phyloP scores from a whole-genome alignment of 192 early-diverging fungal genomes.

The Geranomyces variabilis region DNA sequence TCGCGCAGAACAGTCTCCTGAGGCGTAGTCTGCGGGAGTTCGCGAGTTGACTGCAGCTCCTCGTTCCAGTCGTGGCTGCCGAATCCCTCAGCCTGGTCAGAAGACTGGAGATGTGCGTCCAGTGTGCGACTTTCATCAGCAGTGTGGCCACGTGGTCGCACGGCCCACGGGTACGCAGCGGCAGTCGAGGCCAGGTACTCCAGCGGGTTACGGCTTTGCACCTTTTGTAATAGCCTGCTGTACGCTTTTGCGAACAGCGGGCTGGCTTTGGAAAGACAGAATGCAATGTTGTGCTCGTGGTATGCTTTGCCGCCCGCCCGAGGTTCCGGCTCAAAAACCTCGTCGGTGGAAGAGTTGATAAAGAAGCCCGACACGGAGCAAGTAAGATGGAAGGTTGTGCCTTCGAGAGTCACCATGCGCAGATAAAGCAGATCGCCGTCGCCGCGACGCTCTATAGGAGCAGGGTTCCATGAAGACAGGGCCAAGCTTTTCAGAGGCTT shows the following conservation, averaged over 20 bases:
- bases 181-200: constrained; percentile 72
- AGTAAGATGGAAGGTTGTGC: constrained; percentile 83
- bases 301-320: constrained; percentile 24
- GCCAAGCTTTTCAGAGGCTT: constrained; percentile 63
- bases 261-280: constrained; percentile 39
- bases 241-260: constrained; percentile 73
- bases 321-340: constrained; percentile 42
- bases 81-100: constrained; percentile 50
- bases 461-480: constrained; percentile 93
- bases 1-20: constrained; percentile 88
- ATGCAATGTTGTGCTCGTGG: constrained; percentile 39
- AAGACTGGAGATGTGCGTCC: constrained; percentile 64
- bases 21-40: constrained; percentile 73
- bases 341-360: constrained; percentile 77
- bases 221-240: constrained; percentile 64
- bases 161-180: constrained; percentile 81
- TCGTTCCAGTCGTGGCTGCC: constrained; percentile 96
- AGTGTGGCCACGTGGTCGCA: constrained; percentile 55
- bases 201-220: constrained; percentile 70
- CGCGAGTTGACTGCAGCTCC: constrained; percentile 86
- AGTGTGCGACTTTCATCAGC: constrained; percentile 68
- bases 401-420: constrained; percentile 83
- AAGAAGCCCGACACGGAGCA: constrained; percentile 83
- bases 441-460: constrained; percentile 71
- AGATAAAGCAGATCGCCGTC: constrained; percentile 90